Evolutionary conservation across 192 early-diverging fungal genomes (phyloP).

Genomic region (Coemansia sp.): DNA sequence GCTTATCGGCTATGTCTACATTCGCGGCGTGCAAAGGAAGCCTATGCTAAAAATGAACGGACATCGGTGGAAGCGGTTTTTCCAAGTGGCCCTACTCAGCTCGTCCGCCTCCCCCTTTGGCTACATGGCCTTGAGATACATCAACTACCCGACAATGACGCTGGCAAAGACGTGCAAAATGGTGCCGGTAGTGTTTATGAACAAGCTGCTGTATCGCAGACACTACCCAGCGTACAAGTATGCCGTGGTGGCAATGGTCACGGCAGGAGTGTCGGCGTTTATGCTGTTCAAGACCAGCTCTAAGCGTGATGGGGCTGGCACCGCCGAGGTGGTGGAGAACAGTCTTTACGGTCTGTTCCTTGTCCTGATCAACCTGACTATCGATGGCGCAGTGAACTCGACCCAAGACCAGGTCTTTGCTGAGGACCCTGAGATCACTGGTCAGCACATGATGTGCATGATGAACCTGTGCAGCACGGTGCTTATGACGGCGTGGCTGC

Average conservation of each 20-base stretch:
- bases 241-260: constrained; percentile 81
- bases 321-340: constrained; percentile 47
- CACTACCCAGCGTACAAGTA: constrained; percentile 88
- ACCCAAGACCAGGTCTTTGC: constrained; percentile 95
- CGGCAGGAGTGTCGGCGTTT: constrained; percentile 87
- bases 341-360: constrained; percentile 80
- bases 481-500: constrained; percentile 71
- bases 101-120: constrained; percentile 86
- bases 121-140: constrained; percentile 87
- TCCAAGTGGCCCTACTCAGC: constrained; percentile 72
- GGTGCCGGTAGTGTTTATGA: constrained; percentile 95
- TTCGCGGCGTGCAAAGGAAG: constrained; percentile 56
- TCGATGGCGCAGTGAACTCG: constrained; percentile 95
- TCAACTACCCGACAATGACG: constrained; percentile 98
- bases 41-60: constrained; percentile 41
- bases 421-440: constrained; percentile 66
- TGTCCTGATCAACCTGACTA: constrained; percentile 77
- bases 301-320: not conserved
- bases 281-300: constrained; percentile 74
- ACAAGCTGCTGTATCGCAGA: constrained; percentile 84
- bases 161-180: constrained; percentile 96
- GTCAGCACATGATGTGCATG: constrained; percentile 95
- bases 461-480: constrained; percentile 86
- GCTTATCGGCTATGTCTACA: constrained; percentile 71
- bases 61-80: constrained; percentile 61